Evolutionary conservation across 2,329 filamentous ascomycete genomes (phyloP).

Genomic region (Alternaria tenuissima): DNA sequence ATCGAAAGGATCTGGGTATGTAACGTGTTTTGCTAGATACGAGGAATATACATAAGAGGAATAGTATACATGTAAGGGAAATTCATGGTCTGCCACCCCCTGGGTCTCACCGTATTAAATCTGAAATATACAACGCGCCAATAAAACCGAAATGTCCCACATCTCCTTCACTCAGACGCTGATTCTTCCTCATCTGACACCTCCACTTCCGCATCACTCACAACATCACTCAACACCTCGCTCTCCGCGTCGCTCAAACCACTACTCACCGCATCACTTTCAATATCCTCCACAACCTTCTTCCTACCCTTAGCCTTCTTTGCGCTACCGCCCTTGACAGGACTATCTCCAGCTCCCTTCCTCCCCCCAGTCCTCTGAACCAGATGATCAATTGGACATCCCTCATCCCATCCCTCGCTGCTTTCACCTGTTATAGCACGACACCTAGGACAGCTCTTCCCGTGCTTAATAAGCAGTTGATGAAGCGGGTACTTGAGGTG

Average conservation of each 20-base stretch:
- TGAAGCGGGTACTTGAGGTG: constrained; percentile 70
- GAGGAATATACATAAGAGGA: background rate
- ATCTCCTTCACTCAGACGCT: background rate
- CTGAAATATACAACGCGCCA: background rate
- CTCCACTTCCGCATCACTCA: constrained; percentile 38
- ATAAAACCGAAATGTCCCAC: background rate
- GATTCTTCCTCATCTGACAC: constrained; percentile 11
- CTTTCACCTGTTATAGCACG: constrained; percentile 67
- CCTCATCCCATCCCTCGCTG: constrained; percentile 69
- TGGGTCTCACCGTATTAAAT: background rate
- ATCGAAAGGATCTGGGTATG: background rate
- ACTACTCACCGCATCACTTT: constrained; percentile 37
- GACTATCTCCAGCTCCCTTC: constrained; percentile 49
- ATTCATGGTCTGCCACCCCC: background rate
- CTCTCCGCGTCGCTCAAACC: constrained; percentile 23
- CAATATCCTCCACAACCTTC: constrained; percentile 27
- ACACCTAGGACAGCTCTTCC: constrained; percentile 68
- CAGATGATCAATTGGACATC: constrained; percentile 70
- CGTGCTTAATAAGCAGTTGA: constrained; percentile 68
- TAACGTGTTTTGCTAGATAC: background rate
- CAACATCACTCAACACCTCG: constrained; percentile 33
- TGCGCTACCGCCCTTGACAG: constrained; percentile 21
- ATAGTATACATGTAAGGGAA: background rate
- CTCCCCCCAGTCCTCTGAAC: constrained; percentile 65
- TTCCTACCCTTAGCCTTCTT: constrained; percentile 27